These are phyloP conservation scores for Amoebophrya sp. DNA, from an alignment of 169 alveolate genomes.

Conservation along the genomic window DNA sequence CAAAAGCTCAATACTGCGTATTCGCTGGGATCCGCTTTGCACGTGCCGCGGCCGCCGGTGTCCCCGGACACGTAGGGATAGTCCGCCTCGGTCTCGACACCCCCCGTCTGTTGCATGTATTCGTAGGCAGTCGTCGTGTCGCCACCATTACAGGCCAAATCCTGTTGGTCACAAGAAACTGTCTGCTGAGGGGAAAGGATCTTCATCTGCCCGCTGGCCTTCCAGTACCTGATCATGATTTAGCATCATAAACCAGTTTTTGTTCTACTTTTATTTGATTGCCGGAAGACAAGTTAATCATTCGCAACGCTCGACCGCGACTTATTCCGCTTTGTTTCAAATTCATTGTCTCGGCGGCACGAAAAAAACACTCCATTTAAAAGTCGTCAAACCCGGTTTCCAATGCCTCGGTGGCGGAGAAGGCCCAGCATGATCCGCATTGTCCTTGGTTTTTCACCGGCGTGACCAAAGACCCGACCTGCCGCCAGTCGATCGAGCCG, in stretches of 20 bases:
- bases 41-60: background rate
- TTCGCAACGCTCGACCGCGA: too few species aligned
- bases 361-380: constrained; percentile 41
- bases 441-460: constrained; percentile 51
- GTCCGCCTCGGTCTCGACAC: constrained; percentile 10
- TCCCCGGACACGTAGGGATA: constrained; percentile 6
- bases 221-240: constrained; percentile 6
- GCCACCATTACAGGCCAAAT: constrained; percentile 70
- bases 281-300: too few species aligned
- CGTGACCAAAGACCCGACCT: constrained; percentile 42
- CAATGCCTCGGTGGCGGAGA: constrained; percentile 63
- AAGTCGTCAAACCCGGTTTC: constrained; percentile 56
- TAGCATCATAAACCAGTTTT: too few species aligned
- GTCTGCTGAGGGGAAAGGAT: constrained; percentile 65
- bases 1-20: background rate
- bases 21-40: constrained; percentile 4
- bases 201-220: background rate
- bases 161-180: constrained; percentile 55
- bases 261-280: too few species aligned
- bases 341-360: too few species aligned
- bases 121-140: constrained; percentile 54
- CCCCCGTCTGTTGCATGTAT: constrained; percentile 34
- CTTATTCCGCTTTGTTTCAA: too few species aligned
- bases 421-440: constrained; percentile 82
- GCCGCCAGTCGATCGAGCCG: constrained; percentile 49